Evolutionary conservation across 805 yeast genomes (phyloP).

Genomic region (Millerago galiae): DNA sequence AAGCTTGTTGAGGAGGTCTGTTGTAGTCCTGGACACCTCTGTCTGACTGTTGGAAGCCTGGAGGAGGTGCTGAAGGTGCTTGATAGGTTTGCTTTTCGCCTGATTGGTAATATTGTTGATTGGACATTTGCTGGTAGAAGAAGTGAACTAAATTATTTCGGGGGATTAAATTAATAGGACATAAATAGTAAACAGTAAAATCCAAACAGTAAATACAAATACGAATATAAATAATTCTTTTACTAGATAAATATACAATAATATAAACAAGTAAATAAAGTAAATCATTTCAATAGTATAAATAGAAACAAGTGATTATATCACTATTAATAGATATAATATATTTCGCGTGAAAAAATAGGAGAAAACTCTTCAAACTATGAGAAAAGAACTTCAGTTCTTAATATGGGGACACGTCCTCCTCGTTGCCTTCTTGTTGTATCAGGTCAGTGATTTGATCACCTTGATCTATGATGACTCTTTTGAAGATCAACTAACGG

Average conservation of each 20-base stretch:
- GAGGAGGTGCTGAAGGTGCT: slow-evolving; percentile 8
- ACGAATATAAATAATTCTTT: no score
- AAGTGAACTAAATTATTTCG: background rate
- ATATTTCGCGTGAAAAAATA: no score
- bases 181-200: no score
- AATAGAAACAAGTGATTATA: no score
- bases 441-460: slow-evolving; percentile 64
- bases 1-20: slow-evolving; percentile 15
- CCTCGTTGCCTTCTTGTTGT: slow-evolving; percentile 36
- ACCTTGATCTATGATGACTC: slow-evolving; percentile 71
- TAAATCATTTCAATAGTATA: no score
- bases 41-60: slow-evolving; percentile 3
- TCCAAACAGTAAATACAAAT: no score
- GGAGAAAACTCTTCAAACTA: slow-evolving; percentile 13
- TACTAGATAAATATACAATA: no score
- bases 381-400: slow-evolving; percentile 63
- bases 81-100: slow-evolving; percentile 14
- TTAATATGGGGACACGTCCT: slow-evolving; percentile 53
- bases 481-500: slow-evolving; percentile 53
- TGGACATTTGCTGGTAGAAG: slow-evolving; percentile 20
- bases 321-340: no score
- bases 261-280: no score
- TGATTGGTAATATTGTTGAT: slow-evolving; percentile 19
- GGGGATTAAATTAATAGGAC: no score
- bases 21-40: slow-evolving; percentile 19